Evolutionary conservation across 352 stramenopile genomes (phyloP).

Genomic region (Phytophthora boehmeriae): DNA sequence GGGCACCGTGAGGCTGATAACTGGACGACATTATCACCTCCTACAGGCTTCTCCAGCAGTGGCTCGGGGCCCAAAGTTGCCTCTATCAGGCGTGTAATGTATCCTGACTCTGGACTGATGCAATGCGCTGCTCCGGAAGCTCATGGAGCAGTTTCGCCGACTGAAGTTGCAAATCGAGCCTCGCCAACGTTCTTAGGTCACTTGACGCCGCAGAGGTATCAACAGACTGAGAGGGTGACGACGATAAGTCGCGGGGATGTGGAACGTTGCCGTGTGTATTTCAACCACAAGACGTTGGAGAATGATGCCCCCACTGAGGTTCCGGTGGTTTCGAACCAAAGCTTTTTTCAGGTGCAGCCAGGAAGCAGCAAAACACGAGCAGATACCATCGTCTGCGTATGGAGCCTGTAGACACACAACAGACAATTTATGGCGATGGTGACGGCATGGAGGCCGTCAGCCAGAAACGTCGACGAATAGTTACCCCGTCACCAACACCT

Average conservation of each 20-base stretch:
- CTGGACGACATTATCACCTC: background rate
- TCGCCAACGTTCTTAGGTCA: background rate
- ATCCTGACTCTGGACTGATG: conserved; percentile 6
- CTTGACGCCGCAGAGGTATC: background rate
- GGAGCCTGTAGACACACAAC: background rate
- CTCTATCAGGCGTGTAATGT: conserved; percentile 6
- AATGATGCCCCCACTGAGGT: conserved; percentile 18
- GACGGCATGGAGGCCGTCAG: background rate
- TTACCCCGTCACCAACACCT: conserved; percentile 1
- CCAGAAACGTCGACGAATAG: conserved; percentile 23
- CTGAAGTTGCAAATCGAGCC: background rate
- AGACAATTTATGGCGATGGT: conserved; percentile 4
- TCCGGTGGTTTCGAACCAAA: background rate
- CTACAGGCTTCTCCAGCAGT: background rate
- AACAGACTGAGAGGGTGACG: background rate
- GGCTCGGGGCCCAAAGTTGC: background rate
- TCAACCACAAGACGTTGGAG: conserved; percentile 23
- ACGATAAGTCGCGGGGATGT: background rate
- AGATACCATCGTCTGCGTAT: conserved; percentile 6
- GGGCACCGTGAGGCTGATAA: background rate
- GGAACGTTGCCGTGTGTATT: conserved; percentile 21
- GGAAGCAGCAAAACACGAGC: conserved; percentile 9
- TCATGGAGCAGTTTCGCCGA: background rate
- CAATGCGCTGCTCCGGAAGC: background rate
- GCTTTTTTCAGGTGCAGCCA: background rate